phyloP scores from a whole-genome alignment of 345 rosid species.

The Gynandropsis gynandra region DNA sequence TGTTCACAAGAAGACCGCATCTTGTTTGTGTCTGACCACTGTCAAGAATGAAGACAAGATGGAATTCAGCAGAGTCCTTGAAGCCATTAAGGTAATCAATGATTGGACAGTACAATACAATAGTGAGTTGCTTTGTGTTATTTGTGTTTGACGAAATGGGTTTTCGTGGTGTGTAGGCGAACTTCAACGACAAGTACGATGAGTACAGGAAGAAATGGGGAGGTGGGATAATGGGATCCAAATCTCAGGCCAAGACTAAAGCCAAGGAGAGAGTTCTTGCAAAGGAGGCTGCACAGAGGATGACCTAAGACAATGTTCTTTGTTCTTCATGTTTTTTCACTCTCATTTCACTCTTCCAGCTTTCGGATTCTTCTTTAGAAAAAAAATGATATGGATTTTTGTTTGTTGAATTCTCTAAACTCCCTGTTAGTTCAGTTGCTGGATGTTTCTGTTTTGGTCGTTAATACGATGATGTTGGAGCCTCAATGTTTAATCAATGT shows the following conservation, averaged over 20 bases:
- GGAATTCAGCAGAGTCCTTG: constrained; percentile 68
- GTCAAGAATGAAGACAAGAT: constrained; percentile 78
- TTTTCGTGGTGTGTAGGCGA: constrained; percentile 33
- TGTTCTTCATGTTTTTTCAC: constrained; percentile 8
- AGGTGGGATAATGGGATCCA: constrained; percentile 80
- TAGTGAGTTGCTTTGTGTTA: neutral
- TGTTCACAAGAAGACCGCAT: constrained; percentile 61
- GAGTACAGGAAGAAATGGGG: constrained; percentile 85
- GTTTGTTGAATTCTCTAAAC: too few species aligned
- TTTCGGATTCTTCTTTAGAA: too few species aligned
- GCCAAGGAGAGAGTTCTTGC: constrained; percentile 65
- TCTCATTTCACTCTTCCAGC: too few species aligned
- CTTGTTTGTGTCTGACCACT: constrained; percentile 59
- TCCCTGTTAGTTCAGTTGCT: too few species aligned
- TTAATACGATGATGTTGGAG: too few species aligned
- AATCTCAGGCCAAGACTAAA: constrained; percentile 65
- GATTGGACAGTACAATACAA: neutral
- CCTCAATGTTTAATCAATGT: too few species aligned
- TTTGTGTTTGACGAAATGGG: constrained; percentile 3
- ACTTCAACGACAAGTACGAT: constrained; percentile 69
- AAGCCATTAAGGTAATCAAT: constrained; percentile 59
- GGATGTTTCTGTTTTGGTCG: too few species aligned
- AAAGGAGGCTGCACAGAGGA: constrained; percentile 69
- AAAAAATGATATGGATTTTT: too few species aligned
- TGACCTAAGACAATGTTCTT: constrained; percentile 28